Base-by-base conservation (phyloP, 768 basidiomycete genomes). In the Amanita subjunquillea region DNA sequence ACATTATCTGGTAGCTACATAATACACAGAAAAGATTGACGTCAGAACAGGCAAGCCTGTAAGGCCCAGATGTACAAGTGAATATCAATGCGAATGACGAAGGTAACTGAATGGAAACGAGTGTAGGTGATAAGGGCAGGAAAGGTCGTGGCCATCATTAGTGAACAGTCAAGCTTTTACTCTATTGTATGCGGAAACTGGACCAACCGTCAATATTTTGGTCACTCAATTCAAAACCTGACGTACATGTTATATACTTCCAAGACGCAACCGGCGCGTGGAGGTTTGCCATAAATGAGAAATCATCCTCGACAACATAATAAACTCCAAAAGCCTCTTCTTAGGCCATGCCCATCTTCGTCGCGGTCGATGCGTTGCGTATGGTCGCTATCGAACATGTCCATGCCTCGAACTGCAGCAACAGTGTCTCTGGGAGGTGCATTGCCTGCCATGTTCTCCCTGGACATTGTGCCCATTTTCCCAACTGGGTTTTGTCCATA, bases 281-380 rank as follows among this genome's bases (percentile, higher is more conserved):
- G 41, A 36, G 40, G 40, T 49, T 48, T 48, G 32, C 30, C 38
- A 50, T 46, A 50, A 47, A 52, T 54, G 61, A 59, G 57, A 49
- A 51, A 58, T 68, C 56, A 87, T 71, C 74, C 79, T 59, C 80
- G 77, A 65, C 87, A 90, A 67, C 87, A 90, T 53, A 89, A 67
- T 40, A 80, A 69, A 56, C 72, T 71, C 69, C 78, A 83, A 62
- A 89, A 72, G 20, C 84, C 79, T 55, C 71, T 77, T 65, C 75
- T 74, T 63, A 77, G 74, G 53, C 77, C 80, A 55, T 78, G 78
- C 25, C 79, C 79, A 60, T 85, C 83, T 54, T 85, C 83, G 54
- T 80, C 80, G 55, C 78, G 73, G 55, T 82, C 79, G 10, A 69
- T 74, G 44, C 76, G 72, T 43, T 71, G 74, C 75, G 79, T 77